Conservation (phyloP, 2,329 filamentous ascomycete genomes). For the Aquanectria penicillioides region DNA sequence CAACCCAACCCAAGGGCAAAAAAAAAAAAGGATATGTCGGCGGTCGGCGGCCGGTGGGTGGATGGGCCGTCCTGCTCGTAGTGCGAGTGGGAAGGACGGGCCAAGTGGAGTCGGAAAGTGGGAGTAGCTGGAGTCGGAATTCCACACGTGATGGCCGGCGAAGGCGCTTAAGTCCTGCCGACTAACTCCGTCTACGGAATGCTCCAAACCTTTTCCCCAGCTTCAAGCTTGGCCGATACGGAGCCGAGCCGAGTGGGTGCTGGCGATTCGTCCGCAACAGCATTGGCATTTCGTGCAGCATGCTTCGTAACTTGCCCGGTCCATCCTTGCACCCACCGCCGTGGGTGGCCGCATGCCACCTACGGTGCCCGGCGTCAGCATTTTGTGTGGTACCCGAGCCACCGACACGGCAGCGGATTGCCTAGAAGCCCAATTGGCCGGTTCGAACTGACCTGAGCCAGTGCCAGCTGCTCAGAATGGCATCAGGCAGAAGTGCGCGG, state of each 20-base stretch:
- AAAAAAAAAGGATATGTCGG: conserved; percentile 20
- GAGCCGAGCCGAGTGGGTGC: conserved; percentile 31
- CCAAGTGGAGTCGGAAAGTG: conserved; percentile 9
- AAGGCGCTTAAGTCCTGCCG: conserved; percentile 39
- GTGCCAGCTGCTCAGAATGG: no score
- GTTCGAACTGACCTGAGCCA: neutral
- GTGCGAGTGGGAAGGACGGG: neutral
- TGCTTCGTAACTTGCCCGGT: no score
- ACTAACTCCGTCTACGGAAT: conserved; percentile 36
- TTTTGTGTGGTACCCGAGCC: conserved; percentile 1
- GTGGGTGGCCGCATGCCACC: neutral
- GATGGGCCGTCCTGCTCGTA: no score
- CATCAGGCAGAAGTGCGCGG: no score
- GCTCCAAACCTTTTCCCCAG: neutral
- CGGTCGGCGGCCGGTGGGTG: no score
- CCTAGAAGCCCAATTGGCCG: conserved; percentile 2
- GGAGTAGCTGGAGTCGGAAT: neutral
- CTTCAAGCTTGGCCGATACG: conserved; percentile 35
- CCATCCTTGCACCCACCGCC: no score
- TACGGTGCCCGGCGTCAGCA: neutral
- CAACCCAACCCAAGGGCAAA: no score
- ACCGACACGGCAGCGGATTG: conserved; percentile 3
- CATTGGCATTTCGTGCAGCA: no score
- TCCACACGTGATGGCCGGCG: conserved; percentile 30
- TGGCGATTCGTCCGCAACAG: no score